A percentile compares a stretch with the other conserved stretches of the same genome.
These are phyloP conservation scores for Arthrobotrys conoides DNA, from an alignment of 2,329 filamentous ascomycete genomes.

Conservation along the genomic window DNA sequence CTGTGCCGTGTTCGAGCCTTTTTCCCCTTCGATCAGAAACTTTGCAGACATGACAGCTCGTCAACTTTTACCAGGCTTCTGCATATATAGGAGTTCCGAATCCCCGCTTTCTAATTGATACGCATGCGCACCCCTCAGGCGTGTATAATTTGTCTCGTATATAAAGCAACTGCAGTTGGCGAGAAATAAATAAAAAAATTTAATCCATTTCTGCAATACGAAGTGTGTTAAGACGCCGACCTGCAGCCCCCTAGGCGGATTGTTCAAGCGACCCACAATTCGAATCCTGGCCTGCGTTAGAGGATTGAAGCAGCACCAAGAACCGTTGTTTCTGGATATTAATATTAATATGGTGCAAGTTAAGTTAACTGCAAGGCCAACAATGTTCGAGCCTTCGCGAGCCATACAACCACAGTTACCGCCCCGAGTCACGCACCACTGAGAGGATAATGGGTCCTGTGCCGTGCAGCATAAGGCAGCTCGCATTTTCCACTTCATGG, in stretches of 20 bases:
- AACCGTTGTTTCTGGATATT: conserved; percentile 31
- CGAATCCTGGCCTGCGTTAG: conserved; percentile 42
- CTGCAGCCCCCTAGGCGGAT: conserved; percentile 54
- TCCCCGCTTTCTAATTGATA: conserved; percentile 34
- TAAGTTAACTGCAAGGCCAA: conserved; percentile 33
- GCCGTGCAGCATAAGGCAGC: conserved; percentile 52
- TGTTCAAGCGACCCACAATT: conserved; percentile 58
- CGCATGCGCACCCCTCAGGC: conserved; percentile 18
- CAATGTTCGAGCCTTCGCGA: conserved; percentile 33
- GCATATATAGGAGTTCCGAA: conserved; percentile 53
- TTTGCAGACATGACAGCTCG: conserved; percentile 38
- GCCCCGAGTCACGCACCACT: conserved; percentile 34
- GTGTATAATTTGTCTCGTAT: conserved; percentile 24
- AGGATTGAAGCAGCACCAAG: conserved; percentile 36
- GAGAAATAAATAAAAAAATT: conserved; percentile 23
- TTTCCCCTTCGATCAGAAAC: conserved; percentile 15
- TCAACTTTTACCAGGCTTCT: conserved; percentile 35
- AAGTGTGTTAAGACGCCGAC: conserved; percentile 57
- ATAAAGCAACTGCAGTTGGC: conserved; percentile 20
- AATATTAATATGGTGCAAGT: conserved; percentile 13
- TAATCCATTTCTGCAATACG: conserved; percentile 56
- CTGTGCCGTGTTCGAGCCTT: conserved; percentile 44
- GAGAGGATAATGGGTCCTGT: conserved; percentile 42
- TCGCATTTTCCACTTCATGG: conserved; percentile 34
- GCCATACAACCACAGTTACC: conserved; percentile 13